Evolutionary conservation across 257 asterid genomes (phyloP).

Genomic region (Galeopsis tetrahit): DNA sequence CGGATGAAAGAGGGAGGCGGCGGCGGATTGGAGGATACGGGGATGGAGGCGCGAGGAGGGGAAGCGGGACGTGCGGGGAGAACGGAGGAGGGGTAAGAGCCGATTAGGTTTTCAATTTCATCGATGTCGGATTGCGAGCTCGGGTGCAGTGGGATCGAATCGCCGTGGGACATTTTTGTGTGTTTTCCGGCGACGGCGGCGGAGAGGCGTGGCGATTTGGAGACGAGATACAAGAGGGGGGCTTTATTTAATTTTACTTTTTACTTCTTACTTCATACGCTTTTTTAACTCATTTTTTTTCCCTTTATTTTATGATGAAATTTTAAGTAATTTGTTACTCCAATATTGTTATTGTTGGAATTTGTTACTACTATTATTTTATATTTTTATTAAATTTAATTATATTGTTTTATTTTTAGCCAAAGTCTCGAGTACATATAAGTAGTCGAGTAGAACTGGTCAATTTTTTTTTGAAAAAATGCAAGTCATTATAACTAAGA

Average conservation of each 20-base stretch:
- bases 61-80: constrained; percentile 68
- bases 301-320: neutral
- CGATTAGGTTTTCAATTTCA: constrained; percentile 80
- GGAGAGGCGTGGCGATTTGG: constrained; percentile 1
- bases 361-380: no score
- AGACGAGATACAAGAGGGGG: neutral
- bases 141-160: constrained; percentile 56
- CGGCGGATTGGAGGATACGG: constrained; percentile 49
- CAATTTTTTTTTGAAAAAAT: no score
- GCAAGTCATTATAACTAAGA: no score
- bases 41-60: constrained; percentile 75
- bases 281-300: neutral
- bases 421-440: no score
- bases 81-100: constrained; percentile 62
- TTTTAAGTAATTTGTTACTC: no score
- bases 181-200: constrained; percentile 21
- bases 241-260: neutral
- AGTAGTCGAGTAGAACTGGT: no score
- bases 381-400: no score
- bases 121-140: constrained; percentile 90
- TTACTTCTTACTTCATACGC: neutral
- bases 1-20: constrained; percentile 50
- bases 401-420: no score
- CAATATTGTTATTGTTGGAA: no score
- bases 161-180: constrained; percentile 52